These are phyloP conservation scores for Scedosporium dehoogii DNA, from an alignment of 2,329 filamentous ascomycete genomes.

Conservation along the genomic window DNA sequence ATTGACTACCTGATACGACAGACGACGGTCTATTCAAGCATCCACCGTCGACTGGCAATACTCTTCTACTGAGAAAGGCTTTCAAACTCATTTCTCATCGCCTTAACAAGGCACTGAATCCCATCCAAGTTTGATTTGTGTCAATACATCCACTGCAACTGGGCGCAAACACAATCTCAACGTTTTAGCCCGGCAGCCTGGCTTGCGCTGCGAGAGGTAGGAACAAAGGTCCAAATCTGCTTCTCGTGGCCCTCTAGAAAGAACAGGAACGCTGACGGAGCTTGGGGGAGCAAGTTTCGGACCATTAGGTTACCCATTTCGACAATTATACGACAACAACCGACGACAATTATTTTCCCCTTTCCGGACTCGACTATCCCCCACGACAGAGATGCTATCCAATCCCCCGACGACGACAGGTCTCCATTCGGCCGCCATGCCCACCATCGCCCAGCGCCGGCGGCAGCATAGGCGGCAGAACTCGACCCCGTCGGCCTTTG, in stretches of 20 bases:
- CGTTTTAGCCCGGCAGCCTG: constrained; percentile 62
- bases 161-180: constrained; percentile 31
- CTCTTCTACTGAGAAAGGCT: neutral
- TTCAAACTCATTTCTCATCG: neutral
- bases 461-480: constrained; percentile 69
- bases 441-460: constrained; percentile 4
- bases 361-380: constrained; percentile 60
- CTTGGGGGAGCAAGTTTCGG: constrained; percentile 26
- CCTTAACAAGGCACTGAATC: neutral
- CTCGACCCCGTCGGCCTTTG: constrained; percentile 68
- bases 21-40: neutral
- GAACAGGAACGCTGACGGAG: neutral
- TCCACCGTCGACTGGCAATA: neutral
- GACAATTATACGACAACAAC: constrained; percentile 33
- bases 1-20: neutral
- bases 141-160: constrained; percentile 34
- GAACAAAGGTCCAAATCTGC: constrained; percentile 10
- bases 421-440: constrained; percentile 3
- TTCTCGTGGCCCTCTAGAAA: constrained; percentile 16
- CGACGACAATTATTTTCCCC: constrained; percentile 30
- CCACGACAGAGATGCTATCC: constrained; percentile 63
- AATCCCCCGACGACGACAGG: constrained; percentile 48
- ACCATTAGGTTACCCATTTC: constrained; percentile 37
- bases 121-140: constrained; percentile 3
- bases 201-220: constrained; percentile 79